Evolutionary conservation across 768 basidiomycete genomes (phyloP).

Genomic region (Sporobolomyces phaffii): DNA sequence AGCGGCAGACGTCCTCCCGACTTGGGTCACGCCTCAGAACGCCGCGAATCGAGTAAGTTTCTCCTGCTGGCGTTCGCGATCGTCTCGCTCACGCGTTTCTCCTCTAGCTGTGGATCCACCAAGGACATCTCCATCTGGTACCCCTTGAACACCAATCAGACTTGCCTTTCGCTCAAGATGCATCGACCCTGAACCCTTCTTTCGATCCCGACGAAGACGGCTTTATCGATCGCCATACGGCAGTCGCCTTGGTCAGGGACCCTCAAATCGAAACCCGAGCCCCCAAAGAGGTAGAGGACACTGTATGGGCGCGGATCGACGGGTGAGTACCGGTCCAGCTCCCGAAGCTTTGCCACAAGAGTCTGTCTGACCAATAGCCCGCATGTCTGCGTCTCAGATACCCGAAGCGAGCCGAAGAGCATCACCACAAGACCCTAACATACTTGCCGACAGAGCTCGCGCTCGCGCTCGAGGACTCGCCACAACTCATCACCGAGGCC

Average conservation of each 20-base stretch:
- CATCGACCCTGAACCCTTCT: constrained; percentile 9
- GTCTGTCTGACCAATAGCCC: no score
- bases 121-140: constrained; percentile 74
- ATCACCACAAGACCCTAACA: constrained; percentile 69
- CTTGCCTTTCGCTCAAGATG: constrained; percentile 47
- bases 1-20: constrained; percentile 79
- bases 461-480: constrained; percentile 60
- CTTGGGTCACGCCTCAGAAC: constrained; percentile 86
- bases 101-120: constrained; percentile 79
- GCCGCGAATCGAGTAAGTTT: constrained; percentile 79
- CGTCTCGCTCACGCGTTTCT: neutral
- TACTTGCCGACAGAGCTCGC: constrained; percentile 76
- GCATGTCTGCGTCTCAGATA: no score
- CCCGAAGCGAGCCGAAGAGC: constrained; percentile 46
- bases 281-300: constrained; percentile 57
- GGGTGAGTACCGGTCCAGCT: constrained; percentile 49
- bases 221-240: constrained; percentile 53
- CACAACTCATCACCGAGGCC: constrained; percentile 72
- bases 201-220: constrained; percentile 54
- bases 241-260: constrained; percentile 60
- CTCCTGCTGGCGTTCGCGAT: constrained; percentile 34
- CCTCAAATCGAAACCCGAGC: constrained; percentile 56
- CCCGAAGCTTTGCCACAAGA: neutral
- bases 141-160: constrained; percentile 70
- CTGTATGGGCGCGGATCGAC: constrained; percentile 65